These are phyloP conservation scores for Metarhizium sp. DNA, from an alignment of 2,329 filamentous ascomycete species.

Conservation along the genomic window DNA sequence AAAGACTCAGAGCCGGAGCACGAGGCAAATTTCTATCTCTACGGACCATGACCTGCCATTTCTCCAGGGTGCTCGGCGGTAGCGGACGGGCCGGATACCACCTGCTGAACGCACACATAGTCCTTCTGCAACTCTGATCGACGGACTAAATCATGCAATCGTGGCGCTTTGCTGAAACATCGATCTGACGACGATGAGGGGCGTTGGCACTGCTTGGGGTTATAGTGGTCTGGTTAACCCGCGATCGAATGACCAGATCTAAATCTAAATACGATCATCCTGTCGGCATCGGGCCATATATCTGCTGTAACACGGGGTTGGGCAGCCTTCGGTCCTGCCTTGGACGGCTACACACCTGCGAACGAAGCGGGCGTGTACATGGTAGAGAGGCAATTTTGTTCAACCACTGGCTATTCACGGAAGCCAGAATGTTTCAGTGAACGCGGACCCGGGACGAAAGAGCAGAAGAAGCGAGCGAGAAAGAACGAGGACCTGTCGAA, in stretches of 20 bases:
- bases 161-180: not conserved
- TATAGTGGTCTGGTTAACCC: not conserved
- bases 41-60: not conserved
- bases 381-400: not conserved
- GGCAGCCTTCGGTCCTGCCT: not conserved
- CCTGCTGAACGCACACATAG: not conserved
- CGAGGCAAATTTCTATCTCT: not conserved
- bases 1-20: not conserved
- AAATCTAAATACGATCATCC: not conserved
- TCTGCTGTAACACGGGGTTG: not conserved
- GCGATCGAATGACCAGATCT: not conserved
- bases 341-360: not conserved
- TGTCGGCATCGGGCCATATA: not conserved
- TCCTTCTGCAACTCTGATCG: not conserved
- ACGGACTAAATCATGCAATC: not conserved
- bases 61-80: not conserved
- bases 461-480: not conserved
- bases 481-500: not conserved
- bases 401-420: not conserved
- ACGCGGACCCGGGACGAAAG: not conserved
- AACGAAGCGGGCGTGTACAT: not conserved
- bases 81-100: conserved; percentile 1
- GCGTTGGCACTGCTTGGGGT: not conserved
- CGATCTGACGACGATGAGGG: not conserved
- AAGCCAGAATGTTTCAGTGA: not conserved